phyloP scores from a whole-genome alignment of 208 protist species.

The Trypanosoma theileri region DNA sequence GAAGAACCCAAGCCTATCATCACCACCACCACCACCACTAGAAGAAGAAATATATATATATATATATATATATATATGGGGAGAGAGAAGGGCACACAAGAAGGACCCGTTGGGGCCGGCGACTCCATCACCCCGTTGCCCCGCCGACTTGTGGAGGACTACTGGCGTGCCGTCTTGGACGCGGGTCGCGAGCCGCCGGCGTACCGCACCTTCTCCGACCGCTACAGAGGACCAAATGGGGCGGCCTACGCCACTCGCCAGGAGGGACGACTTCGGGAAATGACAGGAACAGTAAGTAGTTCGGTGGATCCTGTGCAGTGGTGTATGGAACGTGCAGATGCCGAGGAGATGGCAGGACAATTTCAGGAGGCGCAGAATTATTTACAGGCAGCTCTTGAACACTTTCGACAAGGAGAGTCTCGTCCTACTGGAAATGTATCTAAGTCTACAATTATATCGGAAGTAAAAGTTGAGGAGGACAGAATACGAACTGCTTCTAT shows the following conservation, averaged over 20 bases:
- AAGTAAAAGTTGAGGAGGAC: conserved; percentile 28
- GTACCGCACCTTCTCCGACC: conserved; percentile 78
- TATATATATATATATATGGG: no score
- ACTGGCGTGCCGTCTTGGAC: conserved; percentile 59
- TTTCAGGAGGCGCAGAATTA: conserved; percentile 38
- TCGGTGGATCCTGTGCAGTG: conserved; percentile 31
- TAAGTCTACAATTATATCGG: not conserved
- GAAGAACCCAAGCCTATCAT: not conserved
- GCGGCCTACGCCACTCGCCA: conserved; percentile 64
- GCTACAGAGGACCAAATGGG: conserved; percentile 61
- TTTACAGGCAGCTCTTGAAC: conserved; percentile 60
- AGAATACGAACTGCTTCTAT: conserved; percentile 40
- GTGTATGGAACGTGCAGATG: conserved; percentile 43
- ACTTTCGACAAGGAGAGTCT: conserved; percentile 57
- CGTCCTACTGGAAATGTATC: conserved; percentile 10
- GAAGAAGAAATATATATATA: no score
- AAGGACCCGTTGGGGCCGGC: not conserved
- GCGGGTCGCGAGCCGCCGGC: conserved; percentile 56
- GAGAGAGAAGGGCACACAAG: no score
- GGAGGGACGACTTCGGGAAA: not conserved
- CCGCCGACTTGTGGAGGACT: conserved; percentile 72
- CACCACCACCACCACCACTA: no score
- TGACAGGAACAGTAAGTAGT: not conserved
- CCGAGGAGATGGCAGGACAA: conserved; percentile 37
- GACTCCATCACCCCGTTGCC: not conserved